Base-by-base conservation (phyloP, 352 stramenopile genomes). In the Phytopythium boreale region DNA sequence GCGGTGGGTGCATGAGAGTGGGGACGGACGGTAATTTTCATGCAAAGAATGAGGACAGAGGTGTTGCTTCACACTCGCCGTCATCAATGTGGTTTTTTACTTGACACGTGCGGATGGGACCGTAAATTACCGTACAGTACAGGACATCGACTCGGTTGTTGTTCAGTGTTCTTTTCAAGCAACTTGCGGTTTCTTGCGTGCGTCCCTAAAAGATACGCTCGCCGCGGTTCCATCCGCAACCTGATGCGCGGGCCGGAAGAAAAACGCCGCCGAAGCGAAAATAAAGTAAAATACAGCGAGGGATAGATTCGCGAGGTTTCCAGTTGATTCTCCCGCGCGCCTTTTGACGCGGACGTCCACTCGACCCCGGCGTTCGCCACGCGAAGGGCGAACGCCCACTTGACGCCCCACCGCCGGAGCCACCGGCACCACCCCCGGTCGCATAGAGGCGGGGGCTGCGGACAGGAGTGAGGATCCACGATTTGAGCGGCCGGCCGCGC, bases 131-230 rank as follows among this genome's bases (percentile, higher is more conserved):
- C 7, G 29, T 34, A 34, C n/a, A n/a, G n/a, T n/a, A n/a, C n/a
- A n/a, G n/a, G n/a, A n/a, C n/a, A 34, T 34, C 29, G 29, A 34
- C 29, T 34, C 29, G 37, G 37, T 36, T 36, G 31, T 36, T 36
- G 31, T 36, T 22, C 10, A 50, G 4, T 46, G 41, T 46, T 22
- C 22, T 46, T 46, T 46, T 46, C 41, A 36, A 6, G 27, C 26
- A 24, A 34, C 29, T 24, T 15, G 27, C 51, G 7, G 51, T 57
- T 57, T 57, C 51, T 57, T 57, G 51, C 51, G 51, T 57, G 51
- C 51, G 51, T 34, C 51, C 17, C 27, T 37, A 26, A 43, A 57
- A 57, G 51, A 57, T 57, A 43, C 51, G 17, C 29, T 7, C 29
- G 29, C 29, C 29, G 29, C 29, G 29, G 7, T 8, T 12, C 26